Conservation (phyloP, 495 filamentous ascomycete genomes). For the Aspergillus incahuasiensis region DNA sequence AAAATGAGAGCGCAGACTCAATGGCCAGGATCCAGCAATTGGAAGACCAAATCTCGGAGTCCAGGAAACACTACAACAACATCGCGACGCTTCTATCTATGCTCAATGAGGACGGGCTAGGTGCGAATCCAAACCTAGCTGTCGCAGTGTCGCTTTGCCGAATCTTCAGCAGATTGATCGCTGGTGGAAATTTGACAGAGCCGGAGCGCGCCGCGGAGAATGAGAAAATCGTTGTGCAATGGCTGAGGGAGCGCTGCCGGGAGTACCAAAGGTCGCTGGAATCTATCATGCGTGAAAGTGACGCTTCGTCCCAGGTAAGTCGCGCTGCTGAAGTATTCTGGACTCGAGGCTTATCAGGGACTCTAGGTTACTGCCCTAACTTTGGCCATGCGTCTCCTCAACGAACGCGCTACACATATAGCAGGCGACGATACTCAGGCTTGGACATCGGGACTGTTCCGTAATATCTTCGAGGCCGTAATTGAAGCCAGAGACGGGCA, state of each 20-base stretch:
- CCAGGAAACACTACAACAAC: slow-evolving; percentile 87
- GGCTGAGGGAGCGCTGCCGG: slow-evolving; percentile 69
- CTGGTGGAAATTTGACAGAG: slow-evolving; percentile 64
- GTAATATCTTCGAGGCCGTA: slow-evolving; percentile 55
- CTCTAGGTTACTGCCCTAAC: slow-evolving; percentile 61
- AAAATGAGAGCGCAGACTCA: slow-evolving; percentile 42
- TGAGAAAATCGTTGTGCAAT: slow-evolving; percentile 67
- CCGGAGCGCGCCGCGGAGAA: slow-evolving; percentile 60
- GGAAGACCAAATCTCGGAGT: slow-evolving; percentile 74
- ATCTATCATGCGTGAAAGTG: slow-evolving; percentile 49
- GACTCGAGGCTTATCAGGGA: slow-evolving; percentile 15
- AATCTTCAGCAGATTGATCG: slow-evolving; percentile 81
- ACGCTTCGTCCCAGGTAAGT: slow-evolving; percentile 41
- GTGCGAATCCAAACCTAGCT: slow-evolving; percentile 45
- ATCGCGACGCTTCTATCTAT: slow-evolving; percentile 68
- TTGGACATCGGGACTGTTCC: slow-evolving; percentile 62
- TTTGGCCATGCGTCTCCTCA: slow-evolving; percentile 76
- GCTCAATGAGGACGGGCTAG: slow-evolving; percentile 44
- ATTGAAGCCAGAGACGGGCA: slow-evolving; percentile 53
- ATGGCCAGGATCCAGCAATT: slow-evolving; percentile 60
- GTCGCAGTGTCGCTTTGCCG: slow-evolving; percentile 80
- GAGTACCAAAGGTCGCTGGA: slow-evolving; percentile 62
- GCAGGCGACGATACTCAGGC: slow-evolving; percentile 54
- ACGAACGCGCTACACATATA: slow-evolving; percentile 64
- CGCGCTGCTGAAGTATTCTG: neutral